Percentiles rank a stretch among this genome's conserved stretches.
phyloP scores from a whole-genome alignment of 2,329 filamentous ascomycete species.

The Dothistroma septosporum region DNA sequence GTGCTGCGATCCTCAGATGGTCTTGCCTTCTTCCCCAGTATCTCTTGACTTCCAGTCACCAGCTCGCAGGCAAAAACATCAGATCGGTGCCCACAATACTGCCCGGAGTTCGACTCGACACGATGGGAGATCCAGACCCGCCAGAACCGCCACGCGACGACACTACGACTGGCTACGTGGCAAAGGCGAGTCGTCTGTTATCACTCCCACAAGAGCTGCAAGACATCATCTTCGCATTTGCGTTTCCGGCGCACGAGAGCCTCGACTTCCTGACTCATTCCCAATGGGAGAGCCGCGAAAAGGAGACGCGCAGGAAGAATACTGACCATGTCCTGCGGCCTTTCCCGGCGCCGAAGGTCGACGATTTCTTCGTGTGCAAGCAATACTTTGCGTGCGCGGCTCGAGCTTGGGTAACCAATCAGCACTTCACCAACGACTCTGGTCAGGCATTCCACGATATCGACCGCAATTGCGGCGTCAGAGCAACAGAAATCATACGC shows the following conservation, averaged over 20 bases:
- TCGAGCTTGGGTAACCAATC: constrained; percentile 3
- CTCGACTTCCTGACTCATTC: not conserved
- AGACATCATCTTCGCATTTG: constrained; percentile 2
- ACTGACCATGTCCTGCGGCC: not conserved
- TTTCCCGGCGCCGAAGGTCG: constrained; percentile 4
- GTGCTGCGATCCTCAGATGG: not conserved
- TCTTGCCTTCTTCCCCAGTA: not conserved
- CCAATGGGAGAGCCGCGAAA: not conserved
- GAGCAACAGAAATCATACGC: not conserved
- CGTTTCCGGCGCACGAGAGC: not conserved
- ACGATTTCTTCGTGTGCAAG: constrained; percentile 8
- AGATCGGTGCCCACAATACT: not conserved
- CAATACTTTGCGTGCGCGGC: constrained; percentile 2
- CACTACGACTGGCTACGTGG: not conserved
- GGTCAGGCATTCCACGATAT: not conserved
- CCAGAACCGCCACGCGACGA: not conserved
- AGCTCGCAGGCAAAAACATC: not conserved
- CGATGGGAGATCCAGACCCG: too few species aligned
- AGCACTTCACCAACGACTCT: not conserved
- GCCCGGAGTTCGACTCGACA: not conserved
- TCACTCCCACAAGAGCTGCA: not conserved
- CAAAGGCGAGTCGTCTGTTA: not conserved
- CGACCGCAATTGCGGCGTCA: too few species aligned
- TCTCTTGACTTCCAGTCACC: not conserved
- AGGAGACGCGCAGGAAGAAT: not conserved